Base-by-base conservation (phyloP, 768 basidiomycete genomes). In the Mycena epipterygia region DNA sequence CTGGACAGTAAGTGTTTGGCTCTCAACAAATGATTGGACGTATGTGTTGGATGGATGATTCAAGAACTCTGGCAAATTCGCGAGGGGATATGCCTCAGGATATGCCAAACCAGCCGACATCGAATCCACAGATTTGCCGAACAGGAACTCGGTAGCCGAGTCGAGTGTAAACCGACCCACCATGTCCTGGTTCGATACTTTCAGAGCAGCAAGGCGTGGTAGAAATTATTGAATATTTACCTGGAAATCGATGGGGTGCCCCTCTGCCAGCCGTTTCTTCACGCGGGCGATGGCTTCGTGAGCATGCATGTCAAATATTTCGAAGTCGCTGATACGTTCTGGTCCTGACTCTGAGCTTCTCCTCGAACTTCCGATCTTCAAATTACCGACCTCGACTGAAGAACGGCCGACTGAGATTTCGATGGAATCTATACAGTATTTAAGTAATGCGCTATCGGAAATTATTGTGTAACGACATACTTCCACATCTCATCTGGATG, bases 281-380 rank as follows among this genome's bases (percentile, higher is more conserved):
- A 63, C 11, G 27, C 13, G 56, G n/a, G 48, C 29, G 2, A 70
- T 21, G 21, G 57, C 62, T 39, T 58, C 49, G 9, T 42, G 46
- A 3, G 62, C 17, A 25, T 70, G 68, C 14, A 39, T 25, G 39
- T 70, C 68, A 37, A 70, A 70, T 27, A 56, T 41, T 13, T 64
- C 68, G 41, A 70, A 70, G 27, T 70, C 68, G 39, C 68, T 64
- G 68, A 70, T 70, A 3, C 68, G 68, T 33, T 70, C 68, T 64
- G 42, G 1, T 29, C 1, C 8, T 21, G 1, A 2, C 17, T 1
- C 48, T 17, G 11, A 27, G 30, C 19, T 19, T 30, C 12, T 25
- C 5, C 19, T 5, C 27, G 5, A 44, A 6, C 23, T 25, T 29
- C 14, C 25, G 4, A 30, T 17, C 3, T 1, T 51, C 23, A 4